Percentiles rank a stretch among this genome's conserved stretches.
phyloP scores from a whole-genome alignment of 805 yeast genomes.

The Helenozyma baotianmanensis region DNA sequence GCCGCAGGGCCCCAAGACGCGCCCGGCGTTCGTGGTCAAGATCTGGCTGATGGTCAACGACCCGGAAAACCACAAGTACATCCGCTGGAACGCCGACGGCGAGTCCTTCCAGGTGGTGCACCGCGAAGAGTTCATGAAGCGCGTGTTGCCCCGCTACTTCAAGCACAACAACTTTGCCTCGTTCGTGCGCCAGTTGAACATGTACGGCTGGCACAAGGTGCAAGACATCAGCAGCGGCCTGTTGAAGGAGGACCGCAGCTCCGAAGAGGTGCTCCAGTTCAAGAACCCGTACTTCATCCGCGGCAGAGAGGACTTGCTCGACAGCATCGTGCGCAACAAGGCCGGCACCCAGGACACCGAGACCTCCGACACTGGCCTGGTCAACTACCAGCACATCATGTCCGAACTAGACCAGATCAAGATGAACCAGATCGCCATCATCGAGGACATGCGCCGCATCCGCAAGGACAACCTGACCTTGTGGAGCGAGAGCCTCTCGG shows the following conservation, averaged over 20 bases:
- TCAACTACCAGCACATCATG: slow-evolving; percentile 51
- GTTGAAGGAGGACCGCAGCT: slow-evolving; percentile 39
- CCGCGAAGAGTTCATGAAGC: slow-evolving; percentile 79
- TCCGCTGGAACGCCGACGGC: slow-evolving; percentile 85
- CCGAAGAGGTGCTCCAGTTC: slow-evolving; percentile 87
- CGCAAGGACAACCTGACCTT: slow-evolving; percentile 82
- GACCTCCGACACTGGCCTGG: slow-evolving; percentile 19
- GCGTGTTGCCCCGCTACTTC: slow-evolving; percentile 84
- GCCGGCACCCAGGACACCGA: slow-evolving; percentile 24
- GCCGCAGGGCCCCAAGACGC: slow-evolving; percentile 41
- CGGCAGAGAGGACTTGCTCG: slow-evolving; percentile 80
- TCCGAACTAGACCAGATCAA: slow-evolving; percentile 73
- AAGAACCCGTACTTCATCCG: slow-evolving; percentile 72
- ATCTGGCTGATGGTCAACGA: slow-evolving; percentile 96
- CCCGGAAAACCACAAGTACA: slow-evolving; percentile 58
- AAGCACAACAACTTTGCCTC: slow-evolving; percentile 94
- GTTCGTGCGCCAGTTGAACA: slow-evolving; percentile 91
- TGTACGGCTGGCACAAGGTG: slow-evolving; percentile 99
- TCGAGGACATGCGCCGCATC: slow-evolving; percentile 79
- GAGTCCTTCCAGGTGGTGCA: slow-evolving; percentile 78
- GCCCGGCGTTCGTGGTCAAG: slow-evolving; percentile 91
- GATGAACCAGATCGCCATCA: slow-evolving; percentile 71
- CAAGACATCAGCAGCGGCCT: slow-evolving; percentile 86
- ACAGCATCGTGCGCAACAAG: slow-evolving; percentile 77
- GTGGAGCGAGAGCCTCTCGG: slow-evolving; percentile 84